Conservation (phyloP, 306 rosid species). For the Alnus rubra region DNA sequence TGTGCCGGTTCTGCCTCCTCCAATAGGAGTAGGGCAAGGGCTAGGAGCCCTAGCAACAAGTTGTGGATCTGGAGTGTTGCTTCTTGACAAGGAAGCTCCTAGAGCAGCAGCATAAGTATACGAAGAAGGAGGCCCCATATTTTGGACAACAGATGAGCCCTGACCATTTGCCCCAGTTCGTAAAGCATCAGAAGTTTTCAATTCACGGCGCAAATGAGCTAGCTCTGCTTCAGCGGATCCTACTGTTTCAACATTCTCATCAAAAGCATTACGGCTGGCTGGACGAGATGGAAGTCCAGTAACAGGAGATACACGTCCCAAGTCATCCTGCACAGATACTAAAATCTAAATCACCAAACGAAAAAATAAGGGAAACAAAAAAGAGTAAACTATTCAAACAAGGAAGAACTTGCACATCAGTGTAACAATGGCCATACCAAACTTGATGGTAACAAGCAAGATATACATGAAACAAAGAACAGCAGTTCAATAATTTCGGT, state of each 20-base stretch:
- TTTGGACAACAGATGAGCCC: slow-evolving; percentile 65
- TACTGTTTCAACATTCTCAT: slow-evolving; percentile 65
- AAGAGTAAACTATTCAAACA: not conserved
- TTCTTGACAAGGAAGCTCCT: slow-evolving; percentile 83
- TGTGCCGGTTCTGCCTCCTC: slow-evolving; percentile 61
- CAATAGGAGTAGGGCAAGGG: slow-evolving; percentile 90
- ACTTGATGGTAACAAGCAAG: not conserved
- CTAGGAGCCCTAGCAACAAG: slow-evolving; percentile 86
- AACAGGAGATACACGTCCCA: slow-evolving; percentile 59
- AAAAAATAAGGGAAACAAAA: slow-evolving; percentile 1
- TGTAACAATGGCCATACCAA: slow-evolving; percentile 1
- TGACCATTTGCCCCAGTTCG: slow-evolving; percentile 63
- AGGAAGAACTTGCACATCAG: not conserved
- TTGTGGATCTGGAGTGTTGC: slow-evolving; percentile 95
- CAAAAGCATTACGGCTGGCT: slow-evolving; percentile 82
- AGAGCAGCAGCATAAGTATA: slow-evolving; percentile 84
- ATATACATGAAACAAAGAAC: not conserved
- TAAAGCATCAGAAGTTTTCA: slow-evolving; percentile 47
- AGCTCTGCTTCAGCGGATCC: slow-evolving; percentile 65
- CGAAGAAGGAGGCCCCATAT: slow-evolving; percentile 59
- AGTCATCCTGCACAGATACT: slow-evolving; percentile 69
- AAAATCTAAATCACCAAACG: slow-evolving; percentile 12
- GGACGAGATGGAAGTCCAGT: slow-evolving; percentile 81
- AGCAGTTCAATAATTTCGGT: not conserved
- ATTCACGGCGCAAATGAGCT: slow-evolving; percentile 48